Percentiles rank a stretch among this genome's conserved stretches.
phyloP scores from a whole-genome alignment of 371 early-diverging fungal species.

The Dichotomocladium elegans region DNA sequence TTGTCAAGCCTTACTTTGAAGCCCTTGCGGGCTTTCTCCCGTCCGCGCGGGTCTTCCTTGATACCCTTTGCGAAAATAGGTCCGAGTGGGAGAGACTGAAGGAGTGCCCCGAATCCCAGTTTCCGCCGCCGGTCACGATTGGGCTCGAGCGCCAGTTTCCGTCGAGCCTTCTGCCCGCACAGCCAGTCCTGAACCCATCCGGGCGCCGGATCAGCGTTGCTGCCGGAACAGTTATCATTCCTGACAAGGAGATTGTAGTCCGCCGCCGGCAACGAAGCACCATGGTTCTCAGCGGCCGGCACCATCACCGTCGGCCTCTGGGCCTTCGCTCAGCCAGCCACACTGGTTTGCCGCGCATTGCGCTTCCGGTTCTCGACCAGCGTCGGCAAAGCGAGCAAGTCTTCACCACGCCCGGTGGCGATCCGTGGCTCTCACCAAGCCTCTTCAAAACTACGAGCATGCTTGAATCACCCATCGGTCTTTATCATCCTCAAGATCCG shows the following conservation, averaged over 20 bases:
- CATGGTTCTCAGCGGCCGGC: neutral
- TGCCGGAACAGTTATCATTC: slow-evolving; percentile 42
- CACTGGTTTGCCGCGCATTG: neutral
- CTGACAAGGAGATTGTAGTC: slow-evolving; percentile 12
- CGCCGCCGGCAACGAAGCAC: slow-evolving; percentile 1
- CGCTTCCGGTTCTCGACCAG: too few relatives aligned
- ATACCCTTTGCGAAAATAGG: slow-evolving; percentile 34
- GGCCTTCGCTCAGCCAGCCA: slow-evolving; percentile 4
- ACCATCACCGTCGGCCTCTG: neutral
- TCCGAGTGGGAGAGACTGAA: slow-evolving; percentile 38
- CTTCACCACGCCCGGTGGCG: too few relatives aligned
- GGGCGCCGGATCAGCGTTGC: slow-evolving; percentile 41
- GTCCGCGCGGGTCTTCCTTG: slow-evolving; percentile 28
- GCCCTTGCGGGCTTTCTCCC: slow-evolving; percentile 69
- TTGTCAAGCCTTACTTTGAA: slow-evolving; percentile 79
- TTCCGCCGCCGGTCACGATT: slow-evolving; percentile 9
- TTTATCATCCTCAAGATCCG: neutral
- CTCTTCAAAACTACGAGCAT: neutral
- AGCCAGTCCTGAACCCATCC: slow-evolving; percentile 10
- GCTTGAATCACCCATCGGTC: neutral
- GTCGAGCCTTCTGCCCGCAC: slow-evolving; percentile 14
- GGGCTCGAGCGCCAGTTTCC: slow-evolving; percentile 16
- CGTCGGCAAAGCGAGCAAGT: neutral
- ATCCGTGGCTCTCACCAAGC: neutral
- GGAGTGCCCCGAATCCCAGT: slow-evolving; percentile 14